Conservation (phyloP, 2,329 filamentous ascomycete species). For the Aspergillus sp. region DNA sequence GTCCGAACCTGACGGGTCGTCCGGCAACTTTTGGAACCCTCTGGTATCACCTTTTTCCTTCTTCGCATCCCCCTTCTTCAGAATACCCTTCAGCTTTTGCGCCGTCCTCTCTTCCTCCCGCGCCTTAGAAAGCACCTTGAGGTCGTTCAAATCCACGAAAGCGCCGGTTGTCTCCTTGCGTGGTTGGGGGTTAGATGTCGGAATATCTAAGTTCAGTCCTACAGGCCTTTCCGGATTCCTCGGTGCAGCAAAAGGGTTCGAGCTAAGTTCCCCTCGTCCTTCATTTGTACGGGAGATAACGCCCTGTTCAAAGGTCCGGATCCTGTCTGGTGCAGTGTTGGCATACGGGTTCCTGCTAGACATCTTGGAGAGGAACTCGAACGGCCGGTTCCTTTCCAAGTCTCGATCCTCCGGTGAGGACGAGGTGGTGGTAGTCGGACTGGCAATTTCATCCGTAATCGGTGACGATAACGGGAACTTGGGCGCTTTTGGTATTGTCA, state of each 20-base stretch:
- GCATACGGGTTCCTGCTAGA: conserved; percentile 19
- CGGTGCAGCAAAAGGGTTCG: conserved; percentile 6
- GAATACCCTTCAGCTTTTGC: conserved; percentile 22
- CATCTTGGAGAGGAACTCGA: conserved; percentile 31
- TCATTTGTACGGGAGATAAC: conserved; percentile 5
- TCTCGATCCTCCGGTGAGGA: conserved; percentile 33
- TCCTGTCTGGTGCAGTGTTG: conserved; percentile 2
- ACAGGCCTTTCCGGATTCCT: conserved; percentile 32
- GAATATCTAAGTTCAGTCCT: conserved; percentile 44
- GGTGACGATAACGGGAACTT: conserved; percentile 46
- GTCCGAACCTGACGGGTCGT: conserved; percentile 9
- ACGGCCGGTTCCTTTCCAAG: conserved; percentile 28
- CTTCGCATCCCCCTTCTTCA: conserved; percentile 19
- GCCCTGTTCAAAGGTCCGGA: conserved; percentile 15
- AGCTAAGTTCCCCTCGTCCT: neutral
- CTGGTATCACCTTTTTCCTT: conserved; percentile 20
- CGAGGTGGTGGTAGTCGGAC: conserved; percentile 35
- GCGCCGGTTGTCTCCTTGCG: conserved; percentile 16
- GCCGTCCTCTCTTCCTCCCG: conserved; percentile 33
- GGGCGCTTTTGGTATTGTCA: conserved; percentile 33
- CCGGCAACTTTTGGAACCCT: conserved; percentile 23
- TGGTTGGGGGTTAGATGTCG: conserved; percentile 4
- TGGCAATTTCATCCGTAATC: conserved; percentile 43
- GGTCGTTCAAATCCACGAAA: conserved; percentile 40
- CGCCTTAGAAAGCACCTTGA: conserved; percentile 35